phyloP scores from a whole-genome alignment of 2,329 filamentous ascomycete genomes.

The Fusarium annulatum region DNA sequence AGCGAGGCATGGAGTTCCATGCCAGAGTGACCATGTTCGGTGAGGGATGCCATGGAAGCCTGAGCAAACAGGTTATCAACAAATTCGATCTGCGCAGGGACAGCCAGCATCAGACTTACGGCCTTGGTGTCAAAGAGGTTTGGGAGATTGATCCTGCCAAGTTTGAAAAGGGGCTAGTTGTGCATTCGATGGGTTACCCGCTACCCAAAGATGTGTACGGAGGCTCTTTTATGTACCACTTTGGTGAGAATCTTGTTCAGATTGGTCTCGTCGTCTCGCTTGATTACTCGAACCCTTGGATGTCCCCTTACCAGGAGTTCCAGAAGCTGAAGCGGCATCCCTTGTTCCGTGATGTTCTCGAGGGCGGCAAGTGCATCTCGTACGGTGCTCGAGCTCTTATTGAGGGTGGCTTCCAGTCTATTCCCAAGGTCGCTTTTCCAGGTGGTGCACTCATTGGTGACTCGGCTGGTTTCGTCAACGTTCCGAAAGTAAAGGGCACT shows the following conservation, averaged over 20 bases:
- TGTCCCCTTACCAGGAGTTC: slow-evolving; percentile 95
- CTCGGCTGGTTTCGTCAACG: slow-evolving; percentile 95
- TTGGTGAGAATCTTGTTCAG: slow-evolving; percentile 95
- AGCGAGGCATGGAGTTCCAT: slow-evolving; percentile 98
- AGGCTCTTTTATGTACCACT: slow-evolving; percentile 99
- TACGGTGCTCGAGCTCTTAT: slow-evolving; percentile 92
- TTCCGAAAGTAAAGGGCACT: slow-evolving; percentile 98
- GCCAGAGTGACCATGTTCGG: slow-evolving; percentile 90
- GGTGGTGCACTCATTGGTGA: slow-evolving; percentile 96
- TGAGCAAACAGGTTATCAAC: slow-evolving; percentile 94
- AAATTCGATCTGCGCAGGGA: slow-evolving; percentile 92
- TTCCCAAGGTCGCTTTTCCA: slow-evolving; percentile 96
- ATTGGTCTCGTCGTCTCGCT: slow-evolving; percentile 92
- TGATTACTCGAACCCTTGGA: slow-evolving; percentile 96
- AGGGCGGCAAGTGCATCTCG: slow-evolving; percentile 96
- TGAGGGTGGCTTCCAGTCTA: slow-evolving; percentile 97
- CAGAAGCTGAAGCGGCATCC: slow-evolving; percentile 99
- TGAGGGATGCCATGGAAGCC: slow-evolving; percentile 94
- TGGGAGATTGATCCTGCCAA: slow-evolving; percentile 97
- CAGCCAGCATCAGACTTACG: slow-evolving; percentile 95
- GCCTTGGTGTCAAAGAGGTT: slow-evolving; percentile 92
- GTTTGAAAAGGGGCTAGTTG: slow-evolving; percentile 86
- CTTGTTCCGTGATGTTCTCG: slow-evolving; percentile 85
- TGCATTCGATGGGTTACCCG: slow-evolving; percentile 94
- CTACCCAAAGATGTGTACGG: slow-evolving; percentile 90